Evolutionary conservation across 805 yeast genomes (phyloP).

Genomic region (Danielozyma ontarioensis): DNA sequence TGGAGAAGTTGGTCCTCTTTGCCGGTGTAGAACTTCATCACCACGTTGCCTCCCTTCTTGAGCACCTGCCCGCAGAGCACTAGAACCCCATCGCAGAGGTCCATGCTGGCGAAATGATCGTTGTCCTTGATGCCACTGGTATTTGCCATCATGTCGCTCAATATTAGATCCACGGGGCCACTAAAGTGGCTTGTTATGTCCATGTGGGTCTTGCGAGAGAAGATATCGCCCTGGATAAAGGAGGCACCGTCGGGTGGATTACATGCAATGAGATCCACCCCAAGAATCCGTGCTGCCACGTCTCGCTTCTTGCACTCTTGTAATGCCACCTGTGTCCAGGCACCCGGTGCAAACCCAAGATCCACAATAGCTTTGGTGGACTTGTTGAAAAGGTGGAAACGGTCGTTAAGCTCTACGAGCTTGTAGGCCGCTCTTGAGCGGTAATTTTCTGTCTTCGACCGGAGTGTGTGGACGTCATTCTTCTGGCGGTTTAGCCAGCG

Average conservation of each 20-base stretch:
- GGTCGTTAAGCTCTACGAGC: slow-evolving; percentile 66
- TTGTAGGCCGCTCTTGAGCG: slow-evolving; percentile 91
- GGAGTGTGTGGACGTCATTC: slow-evolving; percentile 58
- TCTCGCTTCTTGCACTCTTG: slow-evolving; percentile 7
- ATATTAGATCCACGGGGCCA: slow-evolving; percentile 37
- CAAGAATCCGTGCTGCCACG: slow-evolving; percentile 12
- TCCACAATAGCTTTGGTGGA: slow-evolving; percentile 66
- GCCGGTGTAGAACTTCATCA: slow-evolving; percentile 85
- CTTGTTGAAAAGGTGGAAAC: slow-evolving; percentile 50
- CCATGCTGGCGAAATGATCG: slow-evolving; percentile 85
- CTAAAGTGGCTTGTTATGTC: slow-evolving; percentile 48
- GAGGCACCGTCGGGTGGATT: slow-evolving; percentile 32
- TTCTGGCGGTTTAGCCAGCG: slow-evolving; percentile 74
- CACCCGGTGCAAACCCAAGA: slow-evolving; percentile 45
- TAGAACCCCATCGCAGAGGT: slow-evolving; percentile 87
- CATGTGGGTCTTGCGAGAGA: slow-evolving; percentile 47
- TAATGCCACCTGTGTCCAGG: slow-evolving; percentile 26
- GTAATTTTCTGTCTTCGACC: slow-evolving; percentile 58
- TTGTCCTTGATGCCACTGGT: slow-evolving; percentile 76
- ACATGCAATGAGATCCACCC: slow-evolving; percentile 28
- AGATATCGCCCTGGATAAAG: slow-evolving; percentile 37
- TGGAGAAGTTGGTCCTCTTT: slow-evolving; percentile 68
- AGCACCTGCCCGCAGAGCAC: slow-evolving; percentile 69
- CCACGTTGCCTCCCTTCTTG: slow-evolving; percentile 63
- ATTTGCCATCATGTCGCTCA: slow-evolving; percentile 89